phyloP scores from a whole-genome alignment of 2,329 filamentous ascomycete species.

The Diaporthe sp. region DNA sequence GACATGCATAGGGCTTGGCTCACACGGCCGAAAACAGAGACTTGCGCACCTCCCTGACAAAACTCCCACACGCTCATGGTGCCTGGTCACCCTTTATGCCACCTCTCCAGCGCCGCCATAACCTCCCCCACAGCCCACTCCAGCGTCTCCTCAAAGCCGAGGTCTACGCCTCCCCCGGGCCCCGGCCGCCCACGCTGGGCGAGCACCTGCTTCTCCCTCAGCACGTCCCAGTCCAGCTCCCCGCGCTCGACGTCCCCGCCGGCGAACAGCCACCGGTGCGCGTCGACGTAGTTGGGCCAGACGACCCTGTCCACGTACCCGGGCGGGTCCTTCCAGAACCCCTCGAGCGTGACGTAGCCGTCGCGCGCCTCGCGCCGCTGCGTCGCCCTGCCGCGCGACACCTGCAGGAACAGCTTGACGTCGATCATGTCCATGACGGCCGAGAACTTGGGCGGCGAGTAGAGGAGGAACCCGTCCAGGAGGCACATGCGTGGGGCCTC shows the following conservation, averaged over 20 bases:
- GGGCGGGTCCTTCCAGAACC: constrained; percentile 95
- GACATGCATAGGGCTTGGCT: too few species aligned
- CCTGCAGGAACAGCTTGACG: constrained; percentile 82
- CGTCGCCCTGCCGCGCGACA: constrained; percentile 74
- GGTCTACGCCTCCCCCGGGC: constrained; percentile 61
- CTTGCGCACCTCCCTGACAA: not conserved
- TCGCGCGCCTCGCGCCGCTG: constrained; percentile 75
- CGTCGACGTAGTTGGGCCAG: constrained; percentile 91
- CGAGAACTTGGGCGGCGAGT: constrained; percentile 65
- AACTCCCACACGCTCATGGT: not conserved
- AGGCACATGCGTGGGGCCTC: constrained; percentile 70
- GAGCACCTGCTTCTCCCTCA: constrained; percentile 55
- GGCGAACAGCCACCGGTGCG: constrained; percentile 86
- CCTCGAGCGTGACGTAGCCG: constrained; percentile 86
- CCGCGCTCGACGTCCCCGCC: constrained; percentile 74
- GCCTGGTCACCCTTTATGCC: constrained; percentile 5
- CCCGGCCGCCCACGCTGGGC: constrained; percentile 59
- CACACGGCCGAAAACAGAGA: not conserved
- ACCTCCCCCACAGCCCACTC: constrained; percentile 78
- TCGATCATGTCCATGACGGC: constrained; percentile 75
- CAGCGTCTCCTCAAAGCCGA: constrained; percentile 73
- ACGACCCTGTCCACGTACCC: constrained; percentile 95
- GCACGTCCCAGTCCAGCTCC: constrained; percentile 60
- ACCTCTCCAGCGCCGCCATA: constrained; percentile 60
- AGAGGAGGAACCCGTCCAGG: constrained; percentile 91